phyloP scores from a whole-genome alignment of 805 yeast species.

The Candida nonsorbophila region DNA sequence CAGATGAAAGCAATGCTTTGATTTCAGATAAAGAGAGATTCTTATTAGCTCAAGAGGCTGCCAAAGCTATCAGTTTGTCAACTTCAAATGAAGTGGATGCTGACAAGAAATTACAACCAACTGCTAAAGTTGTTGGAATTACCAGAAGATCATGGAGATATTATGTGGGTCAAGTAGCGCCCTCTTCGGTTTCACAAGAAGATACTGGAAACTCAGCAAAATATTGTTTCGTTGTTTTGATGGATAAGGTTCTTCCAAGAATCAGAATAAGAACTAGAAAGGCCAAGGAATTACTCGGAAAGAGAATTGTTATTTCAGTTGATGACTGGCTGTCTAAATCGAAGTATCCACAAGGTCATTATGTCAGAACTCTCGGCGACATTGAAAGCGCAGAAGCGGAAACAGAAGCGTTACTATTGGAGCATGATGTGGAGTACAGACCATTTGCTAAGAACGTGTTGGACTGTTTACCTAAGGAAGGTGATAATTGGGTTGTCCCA shows the following conservation, averaged over 20 bases:
- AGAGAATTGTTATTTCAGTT: slow-evolving; percentile 86
- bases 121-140: slow-evolving; percentile 87
- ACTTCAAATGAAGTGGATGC: slow-evolving; percentile 26
- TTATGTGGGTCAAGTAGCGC: slow-evolving; percentile 90
- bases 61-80: slow-evolving; percentile 48
- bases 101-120: slow-evolving; percentile 65
- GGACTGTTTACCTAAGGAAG: slow-evolving; percentile 89
- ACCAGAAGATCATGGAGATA: slow-evolving; percentile 90
- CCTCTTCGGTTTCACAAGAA: slow-evolving; percentile 57
- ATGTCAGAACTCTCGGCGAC: slow-evolving; percentile 82
- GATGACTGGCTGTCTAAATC: slow-evolving; percentile 89
- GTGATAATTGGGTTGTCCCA: slow-evolving; percentile 90
- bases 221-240: slow-evolving; percentile 75
- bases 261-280: slow-evolving; percentile 84
- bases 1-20: slow-evolving; percentile 19
- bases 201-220: slow-evolving; percentile 61
- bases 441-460: slow-evolving; percentile 91
- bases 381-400: slow-evolving; percentile 92
- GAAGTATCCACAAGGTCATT: slow-evolving; percentile 90
- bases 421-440: slow-evolving; percentile 94
- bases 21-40: slow-evolving; percentile 69
- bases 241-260: slow-evolving; percentile 87
- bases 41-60: slow-evolving; percentile 72
- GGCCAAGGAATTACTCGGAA: slow-evolving; percentile 75
- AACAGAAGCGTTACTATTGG: slow-evolving; percentile 88